Evolutionary conservation across 768 basidiomycete species (phyloP), one percentile per base, ranked within the genome.

Genomic region (Tylopilus sp.): DNA sequence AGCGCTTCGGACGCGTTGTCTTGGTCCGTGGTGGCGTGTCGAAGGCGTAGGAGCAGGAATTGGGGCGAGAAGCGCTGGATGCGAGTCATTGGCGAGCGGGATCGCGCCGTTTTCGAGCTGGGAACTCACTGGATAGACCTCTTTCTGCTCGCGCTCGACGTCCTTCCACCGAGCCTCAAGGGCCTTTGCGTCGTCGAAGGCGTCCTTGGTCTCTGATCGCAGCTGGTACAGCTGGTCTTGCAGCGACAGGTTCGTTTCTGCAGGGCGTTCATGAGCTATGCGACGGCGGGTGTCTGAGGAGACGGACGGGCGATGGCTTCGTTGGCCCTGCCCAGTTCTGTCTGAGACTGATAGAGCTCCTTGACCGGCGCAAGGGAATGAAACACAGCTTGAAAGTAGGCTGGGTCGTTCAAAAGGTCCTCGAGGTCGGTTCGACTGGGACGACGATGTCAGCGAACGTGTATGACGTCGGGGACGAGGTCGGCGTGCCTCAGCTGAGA

Each of bases 341-440:
- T 75, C 60, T 94, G 89, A 1, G 83, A 80, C 53, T 82, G 78
- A 57, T 93, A 86, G 51, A 93, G 73, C 15, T 78, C 75, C 61
- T 86, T 86, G 36, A 95, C 91, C 23, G 76, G 75, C 3, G 82
- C 73, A 10, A 95, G 71, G 1, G 89, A 82, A 68, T 94, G 87
- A 56, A 98, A 86, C 55, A 88, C 74, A 8, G 94, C 88, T 66
- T 95, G 88, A 57, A 95, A 94, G 66, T 94, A 94, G 15, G 73
- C 71, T 1, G 85, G 86, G 64, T 97, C 91, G 13, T 78, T 75
- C 20, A 97, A 71, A 5, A 97, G 73, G 62, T 95, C 92, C 67
- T 97, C 90, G n/a, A 98, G 77, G 60, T 94, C 92, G 57, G 91
- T 86, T 45, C 89, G 82, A 57, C 92, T 94, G 61, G n/a, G 30